Evolutionary conservation across 495 filamentous ascomycete species (phyloP).

Genomic region (Daldinia vernicosa): DNA sequence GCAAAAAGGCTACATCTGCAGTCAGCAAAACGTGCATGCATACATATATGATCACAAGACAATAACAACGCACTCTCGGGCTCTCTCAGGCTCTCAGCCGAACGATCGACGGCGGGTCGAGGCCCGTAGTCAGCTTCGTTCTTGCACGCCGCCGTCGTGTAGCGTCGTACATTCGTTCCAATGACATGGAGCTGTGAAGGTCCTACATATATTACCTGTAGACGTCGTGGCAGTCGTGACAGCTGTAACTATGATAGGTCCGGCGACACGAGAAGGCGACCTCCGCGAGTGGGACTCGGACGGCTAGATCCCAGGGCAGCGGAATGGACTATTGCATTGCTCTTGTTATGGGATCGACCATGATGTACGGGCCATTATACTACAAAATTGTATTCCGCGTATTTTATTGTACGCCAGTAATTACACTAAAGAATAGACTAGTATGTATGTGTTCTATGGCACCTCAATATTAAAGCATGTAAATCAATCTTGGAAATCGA

Average conservation of each 20-base stretch:
- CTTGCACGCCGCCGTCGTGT: slow-evolving; percentile 14
- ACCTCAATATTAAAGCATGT: slow-evolving; percentile 10
- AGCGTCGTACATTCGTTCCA: slow-evolving; percentile 26
- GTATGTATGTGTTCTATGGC: slow-evolving; percentile 4
- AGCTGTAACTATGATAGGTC: slow-evolving; percentile 11
- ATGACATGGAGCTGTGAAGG: slow-evolving; percentile 14
- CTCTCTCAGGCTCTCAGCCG: slow-evolving; percentile 10
- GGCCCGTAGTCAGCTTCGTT: slow-evolving; percentile 12
- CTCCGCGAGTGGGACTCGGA: slow-evolving; percentile 26
- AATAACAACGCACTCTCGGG: slow-evolving; percentile 18
- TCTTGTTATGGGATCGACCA: not conserved
- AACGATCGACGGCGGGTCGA: slow-evolving; percentile 8
- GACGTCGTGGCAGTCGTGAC: not conserved
- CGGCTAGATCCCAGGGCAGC: not conserved
- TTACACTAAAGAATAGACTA: not conserved
- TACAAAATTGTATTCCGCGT: not conserved
- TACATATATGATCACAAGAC: slow-evolving; percentile 42
- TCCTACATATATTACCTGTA: slow-evolving; percentile 7
- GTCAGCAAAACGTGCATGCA: slow-evolving; percentile 43
- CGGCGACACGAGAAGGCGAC: slow-evolving; percentile 35
- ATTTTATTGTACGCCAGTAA: not conserved
- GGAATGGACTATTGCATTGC: not conserved
- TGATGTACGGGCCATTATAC: not conserved
- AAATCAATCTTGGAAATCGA: slow-evolving; percentile 35
- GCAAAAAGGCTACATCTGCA: slow-evolving; percentile 19